A percentile compares a stretch with the other conserved stretches of the same genome.
phyloP scores from a whole-genome alignment of 306 rosid species.

The Cicer bijugum region DNA sequence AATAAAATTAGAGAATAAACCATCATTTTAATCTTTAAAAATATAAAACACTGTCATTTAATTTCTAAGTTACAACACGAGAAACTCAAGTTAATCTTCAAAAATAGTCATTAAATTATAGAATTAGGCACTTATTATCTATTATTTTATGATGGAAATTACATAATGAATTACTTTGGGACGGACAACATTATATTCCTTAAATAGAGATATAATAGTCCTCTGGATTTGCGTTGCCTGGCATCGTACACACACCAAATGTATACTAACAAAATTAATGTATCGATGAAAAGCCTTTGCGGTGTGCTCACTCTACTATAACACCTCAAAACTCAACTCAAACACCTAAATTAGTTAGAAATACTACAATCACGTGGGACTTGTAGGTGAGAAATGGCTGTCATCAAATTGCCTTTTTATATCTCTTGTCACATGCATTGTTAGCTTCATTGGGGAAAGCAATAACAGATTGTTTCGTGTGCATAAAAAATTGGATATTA shows the following conservation, averaged over 20 bases:
- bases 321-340: background rate
- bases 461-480: background rate
- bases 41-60: no score
- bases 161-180: no score
- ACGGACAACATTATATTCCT: background rate
- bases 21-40: no score
- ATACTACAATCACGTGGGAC: constrained; percentile 48
- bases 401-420: constrained; percentile 34
- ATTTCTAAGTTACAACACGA: no score
- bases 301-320: background rate
- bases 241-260: constrained; percentile 46
- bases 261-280: constrained; percentile 12
- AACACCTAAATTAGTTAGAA: constrained; percentile 24
- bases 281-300: constrained; percentile 15
- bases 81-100: no score
- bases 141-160: no score
- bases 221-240: constrained; percentile 67
- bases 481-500: no score
- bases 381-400: constrained; percentile 28
- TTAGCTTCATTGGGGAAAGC: constrained; percentile 16
- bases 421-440: constrained; percentile 44
- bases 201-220: constrained; percentile 29
- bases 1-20: no score
- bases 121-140: no score
- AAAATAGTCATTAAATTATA: no score